Conservation (phyloP, 73 alveolate genomes). For the Paramecium octaurelia region DNA sequence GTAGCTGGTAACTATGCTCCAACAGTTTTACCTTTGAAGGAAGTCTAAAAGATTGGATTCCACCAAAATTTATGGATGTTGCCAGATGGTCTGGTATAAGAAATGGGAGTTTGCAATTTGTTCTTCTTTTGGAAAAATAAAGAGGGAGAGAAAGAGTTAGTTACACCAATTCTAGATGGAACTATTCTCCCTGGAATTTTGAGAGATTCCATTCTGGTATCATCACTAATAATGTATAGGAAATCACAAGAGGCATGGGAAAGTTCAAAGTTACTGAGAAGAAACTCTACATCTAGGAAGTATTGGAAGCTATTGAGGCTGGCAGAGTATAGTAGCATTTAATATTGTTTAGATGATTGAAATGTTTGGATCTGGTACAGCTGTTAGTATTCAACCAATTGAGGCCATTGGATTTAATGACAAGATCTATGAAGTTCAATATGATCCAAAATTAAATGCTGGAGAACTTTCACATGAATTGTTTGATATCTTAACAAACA, state of each 20-base stretch:
- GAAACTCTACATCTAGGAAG: slow-evolving; percentile 68
- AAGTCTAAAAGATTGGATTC: slow-evolving; percentile 75
- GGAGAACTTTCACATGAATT: neutral
- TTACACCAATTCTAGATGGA: slow-evolving; percentile 78
- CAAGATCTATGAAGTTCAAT: slow-evolving; percentile 25
- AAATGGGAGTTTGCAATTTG: slow-evolving; percentile 54
- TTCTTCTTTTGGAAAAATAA: slow-evolving; percentile 66
- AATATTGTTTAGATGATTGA: slow-evolving; percentile 55
- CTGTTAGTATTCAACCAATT: slow-evolving; percentile 76
- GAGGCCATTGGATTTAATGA: slow-evolving; percentile 64
- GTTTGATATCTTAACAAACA: neutral
- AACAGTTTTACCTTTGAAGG: slow-evolving; percentile 63
- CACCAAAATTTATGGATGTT: slow-evolving; percentile 78
- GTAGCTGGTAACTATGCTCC: slow-evolving; percentile 87
- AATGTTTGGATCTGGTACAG: slow-evolving; percentile 85
- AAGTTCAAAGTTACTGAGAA: slow-evolving; percentile 73
- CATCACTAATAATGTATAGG: neutral
- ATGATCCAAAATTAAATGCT: neutral
- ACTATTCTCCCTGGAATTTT: slow-evolving; percentile 79
- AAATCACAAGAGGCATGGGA: slow-evolving; percentile 49
- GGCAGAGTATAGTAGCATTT: slow-evolving; percentile 55
- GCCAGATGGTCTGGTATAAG: slow-evolving; percentile 64
- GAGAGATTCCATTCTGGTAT: slow-evolving; percentile 71
- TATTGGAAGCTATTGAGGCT: slow-evolving; percentile 65
- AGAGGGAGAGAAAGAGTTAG: slow-evolving; percentile 69